These are phyloP conservation scores for Tolypocladium tundrense DNA, from an alignment of 2,329 filamentous ascomycete species.

Conservation along the genomic window DNA sequence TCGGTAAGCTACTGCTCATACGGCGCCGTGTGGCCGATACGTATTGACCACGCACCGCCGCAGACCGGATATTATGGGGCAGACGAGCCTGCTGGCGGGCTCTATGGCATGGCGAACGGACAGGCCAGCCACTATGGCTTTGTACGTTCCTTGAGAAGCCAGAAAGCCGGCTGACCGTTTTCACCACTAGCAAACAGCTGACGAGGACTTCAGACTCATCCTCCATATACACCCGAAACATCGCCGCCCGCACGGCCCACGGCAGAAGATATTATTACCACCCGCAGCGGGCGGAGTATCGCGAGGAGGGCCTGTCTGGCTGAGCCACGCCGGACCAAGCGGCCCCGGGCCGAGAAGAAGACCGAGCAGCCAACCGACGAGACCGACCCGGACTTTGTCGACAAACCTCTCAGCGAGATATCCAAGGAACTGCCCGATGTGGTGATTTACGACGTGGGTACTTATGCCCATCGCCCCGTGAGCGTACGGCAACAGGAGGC, in stretches of 20 bases:
- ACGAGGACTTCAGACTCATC: conserved; percentile 7
- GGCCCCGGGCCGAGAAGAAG: not conserved
- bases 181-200: not conserved
- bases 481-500: conserved; percentile 55
- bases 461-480: conserved; percentile 63
- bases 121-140: not conserved
- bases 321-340: not conserved
- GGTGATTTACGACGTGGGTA: conserved; percentile 65
- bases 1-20: not conserved
- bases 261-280: conserved; percentile 18
- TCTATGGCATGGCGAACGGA: not conserved
- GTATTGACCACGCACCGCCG: not conserved
- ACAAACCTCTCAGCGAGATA: conserved; percentile 58
- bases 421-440: conserved; percentile 52
- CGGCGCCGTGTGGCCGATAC: not conserved
- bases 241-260: conserved; percentile 32
- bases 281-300: conserved; percentile 24
- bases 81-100: not conserved
- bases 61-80: not conserved
- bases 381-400: not conserved
- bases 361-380: not conserved
- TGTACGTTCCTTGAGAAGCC: not conserved
- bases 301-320: conserved; percentile 7
- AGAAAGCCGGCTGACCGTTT: not conserved
- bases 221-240: conserved; percentile 33